phyloP scores from a whole-genome alignment of 176 grass and related monocot species.

The Carex myosuroides region DNA sequence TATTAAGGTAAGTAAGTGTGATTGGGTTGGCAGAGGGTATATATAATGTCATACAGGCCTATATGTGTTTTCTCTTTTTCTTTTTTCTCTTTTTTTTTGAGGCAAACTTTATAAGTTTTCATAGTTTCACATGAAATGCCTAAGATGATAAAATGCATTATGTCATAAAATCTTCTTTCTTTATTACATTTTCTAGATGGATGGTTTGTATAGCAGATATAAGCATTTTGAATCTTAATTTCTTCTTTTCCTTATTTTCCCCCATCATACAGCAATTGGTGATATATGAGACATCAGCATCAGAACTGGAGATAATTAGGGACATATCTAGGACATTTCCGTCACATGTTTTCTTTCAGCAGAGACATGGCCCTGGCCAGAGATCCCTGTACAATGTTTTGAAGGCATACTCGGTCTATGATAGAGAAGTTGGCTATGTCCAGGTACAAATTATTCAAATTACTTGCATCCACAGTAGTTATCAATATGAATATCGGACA shows the following conservation, averaged over 20 bases:
- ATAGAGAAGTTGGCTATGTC: conserved; percentile 94
- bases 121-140: not conserved
- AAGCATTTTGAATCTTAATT: not conserved
- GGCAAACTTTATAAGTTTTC: not conserved
- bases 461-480: not conserved
- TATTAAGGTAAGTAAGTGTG: not conserved
- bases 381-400: conserved; percentile 93
- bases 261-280: conserved; percentile 63
- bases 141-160: not conserved
- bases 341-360: conserved; percentile 94
- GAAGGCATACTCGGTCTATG: conserved; percentile 96
- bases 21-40: not conserved
- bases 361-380: conserved; percentile 94
- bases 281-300: conserved; percentile 88
- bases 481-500: not conserved
- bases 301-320: conserved; percentile 93
- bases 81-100: not conserved
- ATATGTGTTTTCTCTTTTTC: not conserved
- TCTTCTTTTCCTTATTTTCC: not conserved
- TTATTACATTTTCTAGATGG: not conserved
- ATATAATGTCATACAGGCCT: not conserved
- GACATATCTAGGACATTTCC: conserved; percentile 99
- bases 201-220: not conserved
- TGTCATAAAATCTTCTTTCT: not conserved
- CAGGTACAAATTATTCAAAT: conserved; percentile 46